These are phyloP conservation scores for Hypoxylon sp. DNA, from an alignment of 2,329 filamentous ascomycete species.

Conservation along the genomic window DNA sequence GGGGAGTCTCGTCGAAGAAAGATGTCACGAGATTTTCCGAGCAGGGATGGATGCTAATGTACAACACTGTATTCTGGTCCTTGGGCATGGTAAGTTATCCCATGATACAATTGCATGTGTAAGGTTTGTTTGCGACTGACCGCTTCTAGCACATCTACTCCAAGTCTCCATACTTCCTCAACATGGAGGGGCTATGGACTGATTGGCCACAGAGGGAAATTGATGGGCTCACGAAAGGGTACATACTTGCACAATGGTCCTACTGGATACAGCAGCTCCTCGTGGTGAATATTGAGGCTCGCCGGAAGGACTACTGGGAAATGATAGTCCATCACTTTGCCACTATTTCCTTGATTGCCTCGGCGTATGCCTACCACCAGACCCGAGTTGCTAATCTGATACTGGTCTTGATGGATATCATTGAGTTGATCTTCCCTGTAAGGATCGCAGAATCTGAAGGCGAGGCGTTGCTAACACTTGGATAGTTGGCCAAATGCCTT, in stretches of 20 bases:
- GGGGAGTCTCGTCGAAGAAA: conserved; percentile 81
- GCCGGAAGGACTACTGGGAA: conserved; percentile 91
- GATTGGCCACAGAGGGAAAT: conserved; percentile 85
- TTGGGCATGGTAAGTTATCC: conserved; percentile 78
- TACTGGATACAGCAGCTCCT: conserved; percentile 95
- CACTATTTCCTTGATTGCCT: conserved; percentile 81
- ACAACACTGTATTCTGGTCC: conserved; percentile 84
- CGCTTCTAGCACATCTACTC: conserved; percentile 77
- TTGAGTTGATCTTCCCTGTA: conserved; percentile 88
- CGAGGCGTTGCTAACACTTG: conserved; percentile 20
- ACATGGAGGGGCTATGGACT: conserved; percentile 82
- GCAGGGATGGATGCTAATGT: conserved; percentile 89
- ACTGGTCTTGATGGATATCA: conserved; percentile 90
- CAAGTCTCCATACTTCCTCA: conserved; percentile 80
- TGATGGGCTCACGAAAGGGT: conserved; percentile 80
- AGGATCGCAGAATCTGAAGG: conserved; percentile 49
- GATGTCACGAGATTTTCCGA: conserved; percentile 85
- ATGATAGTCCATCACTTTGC: conserved; percentile 96
- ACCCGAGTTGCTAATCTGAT: conserved; percentile 89
- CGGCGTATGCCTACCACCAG: conserved; percentile 86
- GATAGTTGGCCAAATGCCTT: conserved; percentile 85
- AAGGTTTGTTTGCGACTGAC: conserved; percentile 6
- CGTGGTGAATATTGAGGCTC: conserved; percentile 92
- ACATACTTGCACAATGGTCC: conserved; percentile 89
- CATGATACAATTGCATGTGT: not conserved